These are phyloP conservation scores for Tylopilus plumbeoviolaceoides DNA, from an alignment of 768 basidiomycete genomes.

Conservation along the genomic window DNA sequence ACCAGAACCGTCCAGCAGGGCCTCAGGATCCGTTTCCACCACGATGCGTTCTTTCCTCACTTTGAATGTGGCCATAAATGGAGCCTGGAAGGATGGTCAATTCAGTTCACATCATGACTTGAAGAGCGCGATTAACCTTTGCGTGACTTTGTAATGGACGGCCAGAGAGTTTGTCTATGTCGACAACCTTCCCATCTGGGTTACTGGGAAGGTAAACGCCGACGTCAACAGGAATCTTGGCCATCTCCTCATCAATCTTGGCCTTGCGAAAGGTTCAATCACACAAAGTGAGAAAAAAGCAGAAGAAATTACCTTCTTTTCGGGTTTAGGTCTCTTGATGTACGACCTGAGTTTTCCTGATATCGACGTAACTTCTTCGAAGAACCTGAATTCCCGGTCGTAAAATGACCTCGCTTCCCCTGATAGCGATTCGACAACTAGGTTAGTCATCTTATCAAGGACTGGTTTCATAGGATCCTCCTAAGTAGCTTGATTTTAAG, in stretches of 20 bases:
- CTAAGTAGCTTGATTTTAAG: constrained; percentile 36
- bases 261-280: constrained; percentile 46
- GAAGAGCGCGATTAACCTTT: constrained; percentile 52
- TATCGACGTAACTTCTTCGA: constrained; percentile 95
- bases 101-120: not conserved
- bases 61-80: constrained; percentile 99
- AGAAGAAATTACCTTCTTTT: constrained; percentile 74
- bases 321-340: constrained; percentile 91
- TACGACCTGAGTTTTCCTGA: constrained; percentile 96
- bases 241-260: constrained; percentile 99
- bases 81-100: constrained; percentile 59
- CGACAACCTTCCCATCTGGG: constrained; percentile 94
- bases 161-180: constrained; percentile 95
- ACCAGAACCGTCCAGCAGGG: constrained; percentile 60
- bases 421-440: constrained; percentile 80
- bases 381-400: constrained; percentile 93
- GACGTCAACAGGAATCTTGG: constrained; percentile 86
- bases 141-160: constrained; percentile 96
- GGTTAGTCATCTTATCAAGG: constrained; percentile 81
- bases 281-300: not conserved
- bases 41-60: constrained; percentile 81
- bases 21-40: constrained; percentile 68
- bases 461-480: constrained; percentile 94
- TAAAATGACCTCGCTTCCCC: constrained; percentile 88
- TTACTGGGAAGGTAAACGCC: constrained; percentile 98